Evolutionary conservation across 495 filamentous ascomycete species (phyloP), one percentile per base, ranked within the genome.

Genomic region (Lepraria neglecta): DNA sequence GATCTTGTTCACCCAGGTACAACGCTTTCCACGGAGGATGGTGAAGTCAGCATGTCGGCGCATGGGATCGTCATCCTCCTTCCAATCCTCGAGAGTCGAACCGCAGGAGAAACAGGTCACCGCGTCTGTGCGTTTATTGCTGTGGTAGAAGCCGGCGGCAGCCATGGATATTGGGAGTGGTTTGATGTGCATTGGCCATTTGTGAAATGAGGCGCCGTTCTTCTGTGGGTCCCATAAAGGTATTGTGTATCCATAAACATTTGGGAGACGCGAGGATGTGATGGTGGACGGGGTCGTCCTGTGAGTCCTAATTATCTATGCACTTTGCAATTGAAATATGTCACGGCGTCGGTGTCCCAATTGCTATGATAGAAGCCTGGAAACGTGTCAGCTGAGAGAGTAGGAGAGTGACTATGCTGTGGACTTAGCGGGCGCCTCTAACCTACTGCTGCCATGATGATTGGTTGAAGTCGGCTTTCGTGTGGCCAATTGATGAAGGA

Each of bases 401-500:
- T n/a, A 12, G 21, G 14, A 7, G 15, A 40, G 14, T 30, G 21
- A 9, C 38, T 30, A 10, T 24, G 9, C 35, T 12, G 9, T 15
- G 21, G 2, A 15, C 12, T n/a, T 24, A 24, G 24, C 24, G 24
- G 24, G 24, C 24, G 6, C 15, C 24, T 35, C 47, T 48, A 62
- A 53, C 61, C 19, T 51, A 60, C 64, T 14, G 61, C 64, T 10
- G 64, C 64, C 61, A 66, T 66, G 50, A 56, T 19, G 10, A 60
- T 43, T 4, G 64, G 61, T 14, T 31, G 46, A 27, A 63, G 64
- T 35, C 33, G 48, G 10, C 56, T 30, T 15, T 56, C 57, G 40
- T 64, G 51, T 31, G 64, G 64, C 64, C 64, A 66, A 47, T 64
- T 66, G 12, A 57, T 64, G 15, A 60, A 65, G 1, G 64, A 59